phyloP scores from a whole-genome alignment of 1,284 basidiomycete genomes.

The Cutaneotrichosporon cutaneum region DNA sequence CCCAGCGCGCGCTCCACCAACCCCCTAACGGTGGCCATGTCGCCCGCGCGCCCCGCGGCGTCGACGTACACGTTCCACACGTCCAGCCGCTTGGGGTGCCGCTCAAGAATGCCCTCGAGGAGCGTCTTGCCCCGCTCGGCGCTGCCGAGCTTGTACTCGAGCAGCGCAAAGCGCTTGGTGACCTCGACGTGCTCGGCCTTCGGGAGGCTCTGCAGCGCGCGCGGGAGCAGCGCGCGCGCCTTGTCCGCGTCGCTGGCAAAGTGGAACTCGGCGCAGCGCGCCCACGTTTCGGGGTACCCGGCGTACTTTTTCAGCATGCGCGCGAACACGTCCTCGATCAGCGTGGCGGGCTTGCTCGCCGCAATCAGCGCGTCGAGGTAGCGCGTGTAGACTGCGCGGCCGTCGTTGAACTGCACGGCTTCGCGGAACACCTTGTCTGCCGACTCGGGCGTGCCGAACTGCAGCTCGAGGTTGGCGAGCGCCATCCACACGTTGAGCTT shows the following conservation, averaged over 20 bases:
- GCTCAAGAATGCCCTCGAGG: slow-evolving; percentile 94
- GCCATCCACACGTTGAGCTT: slow-evolving; percentile 98
- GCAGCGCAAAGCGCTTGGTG: slow-evolving; percentile 87
- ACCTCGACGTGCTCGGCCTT: slow-evolving; percentile 94
- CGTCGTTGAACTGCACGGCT: slow-evolving; percentile 85
- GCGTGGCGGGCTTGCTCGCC: slow-evolving; percentile 72
- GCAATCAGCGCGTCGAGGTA: slow-evolving; percentile 81
- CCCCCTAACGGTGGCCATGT: slow-evolving; percentile 74
- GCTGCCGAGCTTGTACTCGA: slow-evolving; percentile 94
- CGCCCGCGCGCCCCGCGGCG: slow-evolving; percentile 76
- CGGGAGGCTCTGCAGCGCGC: slow-evolving; percentile 87
- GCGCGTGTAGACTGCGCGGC: slow-evolving; percentile 82
- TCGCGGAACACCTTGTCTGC: slow-evolving; percentile 82
- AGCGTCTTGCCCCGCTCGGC: slow-evolving; percentile 91
- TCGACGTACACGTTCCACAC: slow-evolving; percentile 97
- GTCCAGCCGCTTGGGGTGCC: slow-evolving; percentile 90
- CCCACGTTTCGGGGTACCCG: slow-evolving; percentile 87
- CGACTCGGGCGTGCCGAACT: slow-evolving; percentile 81
- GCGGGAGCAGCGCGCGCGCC: slow-evolving; percentile 80
- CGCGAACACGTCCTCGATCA: slow-evolving; percentile 81
- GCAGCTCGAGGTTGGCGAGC: slow-evolving; percentile 89
- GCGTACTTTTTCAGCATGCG: slow-evolving; percentile 90
- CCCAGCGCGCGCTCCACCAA: slow-evolving; percentile 79
- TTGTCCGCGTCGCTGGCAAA: slow-evolving; percentile 73
- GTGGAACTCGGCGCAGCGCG: slow-evolving; percentile 73